Percentiles rank a stretch among this genome's conserved stretches.
These are phyloP conservation scores for Penicillium sp. DNA, from an alignment of 2,329 filamentous ascomycete species.

Conservation along the genomic window DNA sequence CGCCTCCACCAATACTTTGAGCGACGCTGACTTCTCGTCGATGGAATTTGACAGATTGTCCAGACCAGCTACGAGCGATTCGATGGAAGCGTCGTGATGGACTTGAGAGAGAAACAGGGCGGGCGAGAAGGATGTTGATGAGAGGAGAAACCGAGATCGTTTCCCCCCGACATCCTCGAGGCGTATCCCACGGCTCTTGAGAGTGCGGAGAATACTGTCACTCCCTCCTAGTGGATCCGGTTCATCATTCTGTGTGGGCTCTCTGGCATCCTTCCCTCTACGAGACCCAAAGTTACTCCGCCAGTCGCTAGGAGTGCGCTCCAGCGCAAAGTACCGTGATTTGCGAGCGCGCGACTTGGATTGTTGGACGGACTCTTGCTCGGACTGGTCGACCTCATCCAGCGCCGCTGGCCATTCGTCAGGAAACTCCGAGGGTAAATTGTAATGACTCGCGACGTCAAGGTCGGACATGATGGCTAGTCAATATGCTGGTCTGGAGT, in stretches of 20 bases:
- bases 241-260: slow-evolving; percentile 88
- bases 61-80: slow-evolving; percentile 77
- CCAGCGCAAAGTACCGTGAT: slow-evolving; percentile 83
- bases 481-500: slow-evolving; percentile 8
- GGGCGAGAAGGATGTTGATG: slow-evolving; percentile 93
- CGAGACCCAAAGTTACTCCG: slow-evolving; percentile 71
- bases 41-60: slow-evolving; percentile 88
- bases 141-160: slow-evolving; percentile 90
- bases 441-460: slow-evolving; percentile 88
- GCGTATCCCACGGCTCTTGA: slow-evolving; percentile 75
- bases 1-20: slow-evolving; percentile 94
- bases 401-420: slow-evolving; percentile 84
- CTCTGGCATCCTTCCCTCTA: slow-evolving; percentile 67
- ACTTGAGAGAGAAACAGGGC: slow-evolving; percentile 89
- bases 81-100: slow-evolving; percentile 82
- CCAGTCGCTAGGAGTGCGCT: slow-evolving; percentile 71
- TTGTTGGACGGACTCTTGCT: slow-evolving; percentile 53
- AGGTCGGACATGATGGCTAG: slow-evolving; percentile 64
- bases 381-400: slow-evolving; percentile 70
- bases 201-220: slow-evolving; percentile 79
- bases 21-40: slow-evolving; percentile 93
- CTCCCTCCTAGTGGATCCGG: slow-evolving; percentile 86
- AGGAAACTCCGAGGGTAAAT: slow-evolving; percentile 76
- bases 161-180: slow-evolving; percentile 82
- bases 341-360: slow-evolving; percentile 60